These are phyloP conservation scores for Thermoascus crustaceus DNA, from an alignment of 2,329 filamentous ascomycete species.

Conservation along the genomic window DNA sequence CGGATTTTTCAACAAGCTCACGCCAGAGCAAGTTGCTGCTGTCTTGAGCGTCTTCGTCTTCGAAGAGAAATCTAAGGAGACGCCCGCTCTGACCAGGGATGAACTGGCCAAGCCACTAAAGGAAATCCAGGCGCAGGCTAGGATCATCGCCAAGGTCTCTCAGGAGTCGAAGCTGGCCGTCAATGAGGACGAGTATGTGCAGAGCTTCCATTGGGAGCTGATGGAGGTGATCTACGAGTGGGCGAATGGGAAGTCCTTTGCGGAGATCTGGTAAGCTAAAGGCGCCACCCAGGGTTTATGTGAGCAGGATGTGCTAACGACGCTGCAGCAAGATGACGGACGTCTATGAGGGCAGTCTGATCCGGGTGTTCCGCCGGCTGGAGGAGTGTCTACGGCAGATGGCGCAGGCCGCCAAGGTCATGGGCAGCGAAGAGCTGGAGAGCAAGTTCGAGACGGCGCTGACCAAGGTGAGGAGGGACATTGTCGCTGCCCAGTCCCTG, in stretches of 20 bases:
- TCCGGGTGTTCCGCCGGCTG: slow-evolving; percentile 88
- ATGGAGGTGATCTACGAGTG: slow-evolving; percentile 95
- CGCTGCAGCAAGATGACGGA: slow-evolving; percentile 88
- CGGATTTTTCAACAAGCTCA: slow-evolving; percentile 93
- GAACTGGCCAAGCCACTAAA: slow-evolving; percentile 78
- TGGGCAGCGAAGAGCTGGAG: slow-evolving; percentile 92
- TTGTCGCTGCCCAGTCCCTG: slow-evolving; percentile 88
- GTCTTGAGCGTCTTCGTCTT: slow-evolving; percentile 93
- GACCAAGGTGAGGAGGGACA: slow-evolving; percentile 79
- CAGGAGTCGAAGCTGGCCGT: slow-evolving; percentile 87
- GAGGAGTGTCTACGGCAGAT: slow-evolving; percentile 93
- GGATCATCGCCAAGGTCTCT: slow-evolving; percentile 84
- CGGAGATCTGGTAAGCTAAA: slow-evolving; percentile 92
- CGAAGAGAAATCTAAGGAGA: slow-evolving; percentile 83
- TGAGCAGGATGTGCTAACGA: slow-evolving; percentile 3
- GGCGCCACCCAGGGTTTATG: no score
- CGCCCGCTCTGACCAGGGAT: slow-evolving; percentile 59
- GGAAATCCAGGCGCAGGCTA: slow-evolving; percentile 79
- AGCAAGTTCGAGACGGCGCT: slow-evolving; percentile 85
- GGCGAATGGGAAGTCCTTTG: slow-evolving; percentile 83
- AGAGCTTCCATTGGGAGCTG: slow-evolving; percentile 83
- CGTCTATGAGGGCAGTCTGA: slow-evolving; percentile 91
- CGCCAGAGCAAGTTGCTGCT: slow-evolving; percentile 77
- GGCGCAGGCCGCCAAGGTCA: slow-evolving; percentile 90
- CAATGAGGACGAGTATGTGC: slow-evolving; percentile 91